phyloP scores from a whole-genome alignment of 208 protist species.

The Trypanosoma theileri region DNA sequence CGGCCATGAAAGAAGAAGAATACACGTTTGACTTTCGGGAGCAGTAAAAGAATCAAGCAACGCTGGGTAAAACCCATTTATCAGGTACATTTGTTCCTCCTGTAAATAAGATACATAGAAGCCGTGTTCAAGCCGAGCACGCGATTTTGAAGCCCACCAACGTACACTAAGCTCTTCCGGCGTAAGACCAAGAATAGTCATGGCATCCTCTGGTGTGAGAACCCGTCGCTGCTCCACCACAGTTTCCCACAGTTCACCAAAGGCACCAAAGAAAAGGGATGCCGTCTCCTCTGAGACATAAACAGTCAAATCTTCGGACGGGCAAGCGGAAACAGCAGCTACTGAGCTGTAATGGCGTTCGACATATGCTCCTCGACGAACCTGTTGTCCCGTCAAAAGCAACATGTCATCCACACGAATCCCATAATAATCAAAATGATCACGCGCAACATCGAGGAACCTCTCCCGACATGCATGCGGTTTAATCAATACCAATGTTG shows the following conservation, averaged over 20 bases:
- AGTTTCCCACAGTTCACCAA: slow-evolving; percentile 66
- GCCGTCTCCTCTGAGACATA: slow-evolving; percentile 41
- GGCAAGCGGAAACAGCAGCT: slow-evolving; percentile 38
- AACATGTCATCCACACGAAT: slow-evolving; percentile 52
- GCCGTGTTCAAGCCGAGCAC: slow-evolving; percentile 37
- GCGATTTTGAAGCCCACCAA: slow-evolving; percentile 39
- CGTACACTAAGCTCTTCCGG: slow-evolving; percentile 32
- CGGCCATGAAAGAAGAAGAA: slow-evolving; percentile 53
- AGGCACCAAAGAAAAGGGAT: slow-evolving; percentile 52
- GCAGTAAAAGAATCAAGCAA: slow-evolving; percentile 44
- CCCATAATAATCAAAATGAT: slow-evolving; percentile 33
- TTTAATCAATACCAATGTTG: slow-evolving; percentile 59
- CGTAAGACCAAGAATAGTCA: slow-evolving; percentile 36
- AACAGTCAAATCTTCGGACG: slow-evolving; percentile 32
- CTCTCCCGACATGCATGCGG: slow-evolving; percentile 50
- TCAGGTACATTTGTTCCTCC: slow-evolving; percentile 49
- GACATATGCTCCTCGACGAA: slow-evolving; percentile 45
- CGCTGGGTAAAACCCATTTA: slow-evolving; percentile 78
- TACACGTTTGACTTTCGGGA: slow-evolving; percentile 23
- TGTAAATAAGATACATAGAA: slow-evolving; percentile 45
- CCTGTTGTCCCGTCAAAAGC: slow-evolving; percentile 32
- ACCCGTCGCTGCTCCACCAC: slow-evolving; percentile 60
- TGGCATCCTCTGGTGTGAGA: slow-evolving; percentile 55
- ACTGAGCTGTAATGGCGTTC: slow-evolving; percentile 66
- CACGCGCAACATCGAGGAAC: slow-evolving; percentile 34